A percentile compares a stretch with the other conserved stretches of the same genome.
phyloP scores from a whole-genome alignment of 139 green algal genomes.

The Microglena sp. region DNA sequence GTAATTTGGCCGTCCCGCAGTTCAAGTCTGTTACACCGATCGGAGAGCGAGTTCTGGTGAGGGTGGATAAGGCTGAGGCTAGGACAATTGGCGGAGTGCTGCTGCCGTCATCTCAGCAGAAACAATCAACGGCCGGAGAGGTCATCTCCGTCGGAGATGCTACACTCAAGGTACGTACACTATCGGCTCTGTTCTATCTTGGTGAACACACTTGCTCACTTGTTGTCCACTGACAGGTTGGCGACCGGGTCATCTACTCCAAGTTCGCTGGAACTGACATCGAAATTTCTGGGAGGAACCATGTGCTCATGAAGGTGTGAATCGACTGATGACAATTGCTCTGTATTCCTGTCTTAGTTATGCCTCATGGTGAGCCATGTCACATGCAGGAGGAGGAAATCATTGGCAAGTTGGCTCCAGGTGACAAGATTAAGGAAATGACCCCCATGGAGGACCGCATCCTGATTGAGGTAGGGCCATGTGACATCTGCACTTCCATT shows the following conservation, averaged over 20 bases:
- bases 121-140: slow-evolving; percentile 61
- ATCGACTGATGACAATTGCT: not conserved
- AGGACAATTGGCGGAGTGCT: slow-evolving; percentile 80
- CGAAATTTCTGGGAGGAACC: slow-evolving; percentile 52
- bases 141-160: slow-evolving; percentile 65
- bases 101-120: slow-evolving; percentile 68
- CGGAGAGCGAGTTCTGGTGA: slow-evolving; percentile 82
- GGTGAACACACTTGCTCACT: not conserved
- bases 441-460: slow-evolving; percentile 76
- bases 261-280: slow-evolving; percentile 94
- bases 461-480: slow-evolving; percentile 74
- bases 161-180: slow-evolving; percentile 32
- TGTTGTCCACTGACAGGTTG: slow-evolving; percentile 27
- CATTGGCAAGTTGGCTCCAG: slow-evolving; percentile 73
- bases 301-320: slow-evolving; percentile 85
- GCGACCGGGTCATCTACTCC: slow-evolving; percentile 88
- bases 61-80: slow-evolving; percentile 71
- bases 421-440: slow-evolving; percentile 70
- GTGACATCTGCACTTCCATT: no score
- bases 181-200: not conserved
- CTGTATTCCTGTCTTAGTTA: not conserved
- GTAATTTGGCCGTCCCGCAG: no score
- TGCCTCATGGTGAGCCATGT: not conserved
- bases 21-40: slow-evolving; percentile 75
- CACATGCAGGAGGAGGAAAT: slow-evolving; percentile 73